Evolutionary conservation across 345 rosid species (phyloP).

Genomic region (Draba incana): DNA sequence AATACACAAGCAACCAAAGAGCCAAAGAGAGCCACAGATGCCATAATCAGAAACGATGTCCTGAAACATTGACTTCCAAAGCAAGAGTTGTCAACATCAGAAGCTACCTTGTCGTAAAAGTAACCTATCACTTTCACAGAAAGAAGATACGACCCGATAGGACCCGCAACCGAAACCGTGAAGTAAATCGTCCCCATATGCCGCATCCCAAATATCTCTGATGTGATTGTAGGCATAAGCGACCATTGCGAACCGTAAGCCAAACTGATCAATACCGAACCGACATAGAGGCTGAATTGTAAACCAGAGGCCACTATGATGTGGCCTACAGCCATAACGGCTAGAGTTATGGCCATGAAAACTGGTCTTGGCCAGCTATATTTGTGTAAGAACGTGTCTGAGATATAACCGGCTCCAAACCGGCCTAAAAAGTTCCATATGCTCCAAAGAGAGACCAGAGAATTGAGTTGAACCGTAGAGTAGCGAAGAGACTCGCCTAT

Average conservation of each 20-base stretch:
- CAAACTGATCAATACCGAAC: slow-evolving; percentile 70
- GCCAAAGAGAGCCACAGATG: slow-evolving; percentile 59
- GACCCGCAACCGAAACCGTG: slow-evolving; percentile 79
- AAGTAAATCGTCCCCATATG: slow-evolving; percentile 90
- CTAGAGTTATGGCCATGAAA: slow-evolving; percentile 69
- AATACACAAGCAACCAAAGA: slow-evolving; percentile 57
- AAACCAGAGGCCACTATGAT: slow-evolving; percentile 74
- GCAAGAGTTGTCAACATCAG: slow-evolving; percentile 54
- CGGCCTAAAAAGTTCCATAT: slow-evolving; percentile 97
- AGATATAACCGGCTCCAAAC: slow-evolving; percentile 76
- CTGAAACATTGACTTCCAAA: slow-evolving; percentile 73
- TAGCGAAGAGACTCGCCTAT: slow-evolving; percentile 89
- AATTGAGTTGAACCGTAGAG: slow-evolving; percentile 56
- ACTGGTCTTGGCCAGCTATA: slow-evolving; percentile 70
- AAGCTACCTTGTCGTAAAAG: slow-evolving; percentile 67
- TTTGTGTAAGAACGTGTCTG: slow-evolving; percentile 67
- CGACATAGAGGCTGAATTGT: slow-evolving; percentile 57
- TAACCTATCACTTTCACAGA: slow-evolving; percentile 85
- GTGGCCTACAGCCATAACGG: slow-evolving; percentile 60
- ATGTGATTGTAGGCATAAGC: slow-evolving; percentile 74
- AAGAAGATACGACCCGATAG: slow-evolving; percentile 78
- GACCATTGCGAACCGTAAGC: slow-evolving; percentile 94
- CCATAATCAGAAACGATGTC: slow-evolving; percentile 81
- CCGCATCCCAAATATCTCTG: slow-evolving; percentile 73
- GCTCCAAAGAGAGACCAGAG: slow-evolving; percentile 75